A percentile compares a stretch with the other conserved stretches of the same genome.
Conservation (phyloP, 768 basidiomycete species). For the Cystoderma amianthinum region DNA sequence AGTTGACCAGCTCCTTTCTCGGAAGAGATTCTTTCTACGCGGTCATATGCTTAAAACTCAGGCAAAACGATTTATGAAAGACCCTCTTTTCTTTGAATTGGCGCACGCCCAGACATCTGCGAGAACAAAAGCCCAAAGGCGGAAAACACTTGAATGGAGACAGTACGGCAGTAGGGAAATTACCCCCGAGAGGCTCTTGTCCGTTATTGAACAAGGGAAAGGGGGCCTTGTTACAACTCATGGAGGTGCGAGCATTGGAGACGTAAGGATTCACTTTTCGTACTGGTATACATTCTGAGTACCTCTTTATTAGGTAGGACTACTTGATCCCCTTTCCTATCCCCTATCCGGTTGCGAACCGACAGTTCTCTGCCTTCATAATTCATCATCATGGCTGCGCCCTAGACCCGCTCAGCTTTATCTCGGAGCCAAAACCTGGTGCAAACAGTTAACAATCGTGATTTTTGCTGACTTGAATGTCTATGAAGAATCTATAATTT, state of each 20-base stretch:
- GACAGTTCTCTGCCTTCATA: constrained; percentile 10
- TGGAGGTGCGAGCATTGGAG: constrained; percentile 32
- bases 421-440: constrained; percentile 29
- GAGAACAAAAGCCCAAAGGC: not conserved
- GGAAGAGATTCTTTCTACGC: not conserved
- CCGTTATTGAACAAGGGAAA: constrained; percentile 17
- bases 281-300: not conserved
- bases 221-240: constrained; percentile 16
- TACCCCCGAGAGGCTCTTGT: not conserved
- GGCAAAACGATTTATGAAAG: not conserved
- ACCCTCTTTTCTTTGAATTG: not conserved
- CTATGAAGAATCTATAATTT: constrained; percentile 21
- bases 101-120: not conserved
- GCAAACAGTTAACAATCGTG: constrained; percentile 22
- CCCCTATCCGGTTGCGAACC: constrained; percentile 9
- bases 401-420: constrained; percentile 41
- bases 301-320: constrained; percentile 13
- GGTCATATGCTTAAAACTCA: not conserved
- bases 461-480: constrained; percentile 30
- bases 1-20: not conserved
- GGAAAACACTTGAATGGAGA: not conserved
- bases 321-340: constrained; percentile 29
- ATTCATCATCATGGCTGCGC: constrained; percentile 20
- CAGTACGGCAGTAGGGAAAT: not conserved
- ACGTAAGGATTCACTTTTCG: constrained; percentile 16